A percentile compares a stretch with the other conserved stretches of the same genome.
phyloP scores from a whole-genome alignment of 2,329 filamentous ascomycete genomes.

The Coleophoma crateriformis region DNA sequence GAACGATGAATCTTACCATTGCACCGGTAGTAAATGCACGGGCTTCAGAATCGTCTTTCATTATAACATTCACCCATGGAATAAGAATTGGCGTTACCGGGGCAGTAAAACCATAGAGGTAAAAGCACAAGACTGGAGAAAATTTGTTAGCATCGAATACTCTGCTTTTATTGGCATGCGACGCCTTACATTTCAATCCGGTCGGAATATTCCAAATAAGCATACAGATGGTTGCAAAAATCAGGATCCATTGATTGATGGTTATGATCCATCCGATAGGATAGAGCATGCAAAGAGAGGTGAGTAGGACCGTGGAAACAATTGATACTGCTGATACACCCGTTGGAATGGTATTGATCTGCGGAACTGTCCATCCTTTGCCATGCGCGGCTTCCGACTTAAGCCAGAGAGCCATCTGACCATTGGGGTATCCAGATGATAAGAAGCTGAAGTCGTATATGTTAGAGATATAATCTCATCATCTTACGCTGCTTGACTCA shows the following conservation, averaged over 20 bases:
- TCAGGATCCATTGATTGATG: conserved; percentile 12
- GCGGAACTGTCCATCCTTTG: neutral
- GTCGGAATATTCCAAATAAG: conserved; percentile 23
- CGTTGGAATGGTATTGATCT: conserved; percentile 5
- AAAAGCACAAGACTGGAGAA: conserved; percentile 10
- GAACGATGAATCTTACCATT: conserved; percentile 15
- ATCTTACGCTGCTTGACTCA: neutral
- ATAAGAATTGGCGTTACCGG: conserved; percentile 22
- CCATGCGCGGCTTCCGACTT: neutral
- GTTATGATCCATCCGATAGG: conserved; percentile 26
- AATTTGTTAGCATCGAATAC: neutral
- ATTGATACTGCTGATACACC: conserved; percentile 18
- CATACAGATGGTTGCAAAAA: conserved; percentile 20
- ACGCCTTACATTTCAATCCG: conserved; percentile 15
- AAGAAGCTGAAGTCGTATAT: neutral
- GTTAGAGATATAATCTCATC: neutral
- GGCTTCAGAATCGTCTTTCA: conserved; percentile 23
- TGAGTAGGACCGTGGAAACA: conserved; percentile 18
- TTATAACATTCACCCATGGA: conserved; percentile 22
- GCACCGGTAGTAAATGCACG: conserved; percentile 27
- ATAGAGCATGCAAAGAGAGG: conserved; percentile 28
- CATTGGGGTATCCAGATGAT: neutral
- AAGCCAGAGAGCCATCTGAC: neutral
- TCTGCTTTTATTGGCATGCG: neutral
- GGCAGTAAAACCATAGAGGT: conserved; percentile 19